Base-by-base conservation (phyloP, 352 stramenopile species). In the Thalassiosira delicatula region DNA sequence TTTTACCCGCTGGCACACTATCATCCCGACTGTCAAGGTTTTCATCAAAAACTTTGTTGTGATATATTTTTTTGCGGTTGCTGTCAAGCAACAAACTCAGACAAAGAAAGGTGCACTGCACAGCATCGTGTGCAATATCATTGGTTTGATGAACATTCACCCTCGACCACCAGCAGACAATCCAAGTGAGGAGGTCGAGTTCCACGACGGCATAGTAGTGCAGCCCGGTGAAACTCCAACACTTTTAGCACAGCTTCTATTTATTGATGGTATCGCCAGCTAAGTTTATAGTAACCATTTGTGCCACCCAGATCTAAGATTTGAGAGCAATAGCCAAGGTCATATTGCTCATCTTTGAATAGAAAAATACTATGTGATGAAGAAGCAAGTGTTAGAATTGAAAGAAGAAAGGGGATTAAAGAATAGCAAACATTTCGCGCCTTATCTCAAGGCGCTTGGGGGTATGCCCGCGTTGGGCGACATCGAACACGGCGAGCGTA, bases 1-100 rank as follows among this genome's bases (percentile, higher is more conserved):
- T n/a, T 29, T 60, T 60, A 60, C 51, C 33, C 19, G 51, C n/a
- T 60, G 51, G 51, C 51, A 56, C 5, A 12, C 46, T 35, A 33
- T 29, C n/a, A 27, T 29, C 7, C 21, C 17, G 7, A 32, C 21
- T n/a, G 7, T 60, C 51, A 32, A 14, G 23, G 3, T 14, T 3
- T 60, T 60, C 21, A 5, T 32, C 30, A 60, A 60, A 25, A 60
- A 60, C 23, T 5, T 8, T 14, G 51, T 60, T 14, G 21, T 60
- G 2, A 32, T 60, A 27, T 29, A 60, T 21, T 60, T 60, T 11
- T 14, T 32, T 9, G 19, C 51, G 21, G 19, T 60, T 32, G 19
- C 51, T 25, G 23, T 60, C 17, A 60, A 5, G 19, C 51, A 60
- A 60, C 7, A 60, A 2, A 11, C 2, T 17, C 2, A 29, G 11